Conservation (phyloP, 768 basidiomycete genomes). For the Dacryopinax primogenitus region DNA sequence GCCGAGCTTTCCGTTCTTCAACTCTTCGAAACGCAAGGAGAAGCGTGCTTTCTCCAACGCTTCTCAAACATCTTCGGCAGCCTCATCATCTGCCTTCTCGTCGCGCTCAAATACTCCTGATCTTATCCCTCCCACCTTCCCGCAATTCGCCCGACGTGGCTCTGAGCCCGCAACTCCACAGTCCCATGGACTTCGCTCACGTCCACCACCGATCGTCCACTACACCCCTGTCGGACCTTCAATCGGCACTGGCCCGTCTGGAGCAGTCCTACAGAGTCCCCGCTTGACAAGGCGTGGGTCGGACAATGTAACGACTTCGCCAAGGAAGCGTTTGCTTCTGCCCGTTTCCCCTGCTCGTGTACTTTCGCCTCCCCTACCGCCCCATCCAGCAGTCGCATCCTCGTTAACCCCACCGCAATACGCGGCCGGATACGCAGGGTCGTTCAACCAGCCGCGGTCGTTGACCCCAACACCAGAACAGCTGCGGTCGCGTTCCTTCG, state of each 20-base stretch:
- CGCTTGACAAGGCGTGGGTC: background rate
- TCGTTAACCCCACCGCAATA: background rate
- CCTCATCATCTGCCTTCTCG: background rate
- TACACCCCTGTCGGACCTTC: background rate
- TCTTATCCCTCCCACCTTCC: background rate
- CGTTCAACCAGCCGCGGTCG: background rate
- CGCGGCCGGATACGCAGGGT: background rate
- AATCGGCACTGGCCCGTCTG: background rate
- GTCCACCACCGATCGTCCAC: background rate
- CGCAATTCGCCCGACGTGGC: background rate
- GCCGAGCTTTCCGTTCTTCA: slow-evolving; percentile 6
- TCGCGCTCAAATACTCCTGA: background rate
- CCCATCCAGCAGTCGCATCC: background rate
- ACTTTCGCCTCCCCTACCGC: background rate
- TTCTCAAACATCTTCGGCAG: background rate
- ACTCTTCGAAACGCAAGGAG: background rate
- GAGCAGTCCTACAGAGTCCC: background rate
- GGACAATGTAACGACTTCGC: background rate
- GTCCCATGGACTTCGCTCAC: background rate
- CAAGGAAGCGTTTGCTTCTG: background rate
- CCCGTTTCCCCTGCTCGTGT: background rate
- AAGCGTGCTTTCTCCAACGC: background rate
- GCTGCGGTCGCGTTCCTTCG: background rate
- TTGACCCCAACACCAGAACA: background rate
- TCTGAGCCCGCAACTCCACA: slow-evolving; percentile 1